Conservation (phyloP, 2,329 filamentous ascomycete species). For the Trichoderma arundinaceum region DNA sequence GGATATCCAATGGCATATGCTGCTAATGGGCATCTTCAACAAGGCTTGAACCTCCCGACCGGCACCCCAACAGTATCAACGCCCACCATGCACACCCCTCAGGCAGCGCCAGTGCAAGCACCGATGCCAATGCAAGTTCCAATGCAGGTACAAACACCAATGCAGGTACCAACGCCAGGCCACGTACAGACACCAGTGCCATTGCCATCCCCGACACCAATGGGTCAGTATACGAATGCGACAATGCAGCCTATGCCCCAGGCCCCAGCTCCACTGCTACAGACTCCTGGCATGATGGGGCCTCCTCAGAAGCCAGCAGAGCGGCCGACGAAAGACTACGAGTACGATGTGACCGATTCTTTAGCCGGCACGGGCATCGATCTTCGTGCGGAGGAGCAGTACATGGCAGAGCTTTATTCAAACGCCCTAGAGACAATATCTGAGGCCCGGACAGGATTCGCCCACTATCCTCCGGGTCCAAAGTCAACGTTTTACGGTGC, state of each 20-base stretch:
- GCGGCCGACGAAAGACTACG: conserved; percentile 64
- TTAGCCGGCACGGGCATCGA: conserved; percentile 86
- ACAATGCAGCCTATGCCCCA: conserved; percentile 41
- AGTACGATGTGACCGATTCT: conserved; percentile 82
- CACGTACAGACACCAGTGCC: conserved; percentile 30
- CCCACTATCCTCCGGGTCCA: conserved; percentile 57
- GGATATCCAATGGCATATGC: conserved; percentile 48
- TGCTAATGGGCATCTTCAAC: conserved; percentile 47
- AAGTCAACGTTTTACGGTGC: conserved; percentile 67
- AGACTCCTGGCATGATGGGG: conserved; percentile 53
- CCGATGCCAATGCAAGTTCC: conserved; percentile 37
- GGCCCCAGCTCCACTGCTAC: conserved; percentile 36
- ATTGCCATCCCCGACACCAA: conserved; percentile 33
- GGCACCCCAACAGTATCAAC: conserved; percentile 41
- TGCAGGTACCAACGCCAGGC: conserved; percentile 3
- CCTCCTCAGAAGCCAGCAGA: conserved; percentile 67
- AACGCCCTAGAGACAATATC: conserved; percentile 51
- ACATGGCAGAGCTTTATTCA: conserved; percentile 71
- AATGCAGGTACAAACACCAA: neutral
- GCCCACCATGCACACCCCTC: conserved; percentile 43
- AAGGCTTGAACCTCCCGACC: conserved; percentile 46
- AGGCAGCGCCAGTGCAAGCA: conserved; percentile 36
- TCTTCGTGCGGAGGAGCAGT: conserved; percentile 83
- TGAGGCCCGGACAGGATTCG: conserved; percentile 58
- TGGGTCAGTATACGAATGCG: conserved; percentile 41